Evolutionary conservation across 2,329 filamentous ascomycete genomes (phyloP), one percentile per base, ranked within the genome.

Genomic region (Xylaria sp.): DNA sequence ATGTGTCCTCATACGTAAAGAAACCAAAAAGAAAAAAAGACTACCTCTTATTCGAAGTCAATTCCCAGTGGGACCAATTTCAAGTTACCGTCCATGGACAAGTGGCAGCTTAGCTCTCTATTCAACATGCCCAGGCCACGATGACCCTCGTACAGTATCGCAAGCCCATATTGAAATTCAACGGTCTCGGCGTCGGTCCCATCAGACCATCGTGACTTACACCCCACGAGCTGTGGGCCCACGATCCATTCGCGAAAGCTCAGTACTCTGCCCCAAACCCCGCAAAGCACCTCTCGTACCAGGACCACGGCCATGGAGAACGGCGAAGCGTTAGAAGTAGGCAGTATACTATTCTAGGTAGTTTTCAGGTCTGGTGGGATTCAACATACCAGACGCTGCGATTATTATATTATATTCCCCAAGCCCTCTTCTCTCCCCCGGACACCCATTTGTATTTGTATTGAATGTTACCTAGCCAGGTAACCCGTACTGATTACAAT

Each of bases 271-370:
- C 33, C 40, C 33, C 15, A 35, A 46, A 46, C 60, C 60, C 60
- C 52, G 46, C 46, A 60, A 51, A 43, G 46, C 53, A n/a, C 60
- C 44, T 62, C 46, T 40, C 29, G 49, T 65, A 59, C 62, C 62
- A 46, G 38, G 59, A 54, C 58, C 62, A 62, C 33, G 62, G 62
- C 21, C 23, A 54, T 48, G 58, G 54, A 13, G 62, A 57, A 38
- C 40, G 17, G 21, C 19, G 38, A 43, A 44, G 40, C 48, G 44
- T 51, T 41, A 43, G 17, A 47, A 31, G 47, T 41, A 41, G 21
- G 40, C 37, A 48, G 35, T 53, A 33, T 27, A 15, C 33, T 35
- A 21, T 27, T 17, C 19, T 17, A 17, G 17, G 23, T 53, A 49
- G 49, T 54, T 19, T 31, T 35, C 15, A 15, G 10, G 37, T 33